Evolutionary conservation across 176 grass and related monocot species (phyloP).

Genomic region (Oryza brachyantha): DNA sequence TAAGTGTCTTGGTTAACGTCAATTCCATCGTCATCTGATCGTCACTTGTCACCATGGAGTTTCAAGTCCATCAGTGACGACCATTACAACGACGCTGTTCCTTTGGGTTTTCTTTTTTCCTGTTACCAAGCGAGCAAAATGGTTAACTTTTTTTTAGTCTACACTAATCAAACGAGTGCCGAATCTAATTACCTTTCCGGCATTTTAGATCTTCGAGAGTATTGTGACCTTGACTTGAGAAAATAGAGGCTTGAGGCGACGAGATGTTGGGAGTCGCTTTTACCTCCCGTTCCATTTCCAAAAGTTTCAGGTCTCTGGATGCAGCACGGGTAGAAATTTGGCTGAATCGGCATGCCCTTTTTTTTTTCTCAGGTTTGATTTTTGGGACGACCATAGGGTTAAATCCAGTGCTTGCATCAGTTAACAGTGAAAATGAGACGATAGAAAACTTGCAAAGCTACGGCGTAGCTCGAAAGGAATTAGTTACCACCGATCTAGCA

Average conservation of each 20-base stretch:
- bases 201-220: conserved; percentile 20
- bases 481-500: background rate
- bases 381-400: background rate
- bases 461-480: background rate
- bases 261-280: background rate
- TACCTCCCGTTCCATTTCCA: background rate
- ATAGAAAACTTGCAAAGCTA: background rate
- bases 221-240: conserved; percentile 15
- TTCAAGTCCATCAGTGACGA: background rate
- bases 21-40: background rate
- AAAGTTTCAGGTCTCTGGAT: background rate
- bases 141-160: background rate
- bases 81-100: background rate
- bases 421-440: background rate
- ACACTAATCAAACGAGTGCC: background rate
- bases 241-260: background rate
- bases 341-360: background rate
- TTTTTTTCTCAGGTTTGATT: background rate
- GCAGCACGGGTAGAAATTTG: background rate
- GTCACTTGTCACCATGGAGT: background rate
- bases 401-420: background rate
- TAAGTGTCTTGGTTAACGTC: background rate
- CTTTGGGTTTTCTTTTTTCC: background rate
- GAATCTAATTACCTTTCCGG: conserved; percentile 33
- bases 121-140: background rate